phyloP scores from a whole-genome alignment of 2,329 filamentous ascomycete species.

The Huntiella bhutanensis region DNA sequence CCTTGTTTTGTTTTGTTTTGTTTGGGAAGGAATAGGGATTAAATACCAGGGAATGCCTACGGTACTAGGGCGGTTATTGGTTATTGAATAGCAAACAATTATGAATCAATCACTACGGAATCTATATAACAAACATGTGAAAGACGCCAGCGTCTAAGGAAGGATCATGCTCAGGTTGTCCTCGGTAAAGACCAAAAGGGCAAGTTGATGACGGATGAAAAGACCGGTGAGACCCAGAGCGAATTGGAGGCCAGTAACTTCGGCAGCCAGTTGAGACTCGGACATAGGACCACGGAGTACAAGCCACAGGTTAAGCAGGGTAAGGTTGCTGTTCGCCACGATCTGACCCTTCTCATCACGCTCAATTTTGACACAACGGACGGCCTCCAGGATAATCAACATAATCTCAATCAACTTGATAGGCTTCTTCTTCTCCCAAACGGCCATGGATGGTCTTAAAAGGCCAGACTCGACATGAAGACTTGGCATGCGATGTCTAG shows the following conservation, averaged over 20 bases:
- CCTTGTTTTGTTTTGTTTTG: not conserved
- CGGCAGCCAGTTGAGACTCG: slow-evolving; percentile 65
- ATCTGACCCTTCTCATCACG: slow-evolving; percentile 51
- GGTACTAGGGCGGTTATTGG: too few relatives aligned
- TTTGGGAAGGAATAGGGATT: not conserved
- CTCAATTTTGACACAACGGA: slow-evolving; percentile 50
- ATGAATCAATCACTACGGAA: too few relatives aligned
- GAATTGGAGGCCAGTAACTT: slow-evolving; percentile 64
- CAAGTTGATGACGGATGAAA: slow-evolving; percentile 69
- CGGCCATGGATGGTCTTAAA: slow-evolving; percentile 69
- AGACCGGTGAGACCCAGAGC: slow-evolving; percentile 62
- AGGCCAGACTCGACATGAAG: slow-evolving; percentile 76
- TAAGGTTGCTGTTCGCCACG: slow-evolving; percentile 72
- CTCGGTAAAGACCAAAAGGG: slow-evolving; percentile 71
- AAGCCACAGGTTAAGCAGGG: slow-evolving; percentile 86
- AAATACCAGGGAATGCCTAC: too few relatives aligned
- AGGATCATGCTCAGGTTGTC: slow-evolving; percentile 41
- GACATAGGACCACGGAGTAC: slow-evolving; percentile 85
- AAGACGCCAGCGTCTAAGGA: not conserved
- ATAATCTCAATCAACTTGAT: slow-evolving; percentile 38
- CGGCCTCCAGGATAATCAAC: slow-evolving; percentile 47
- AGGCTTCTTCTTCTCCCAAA: slow-evolving; percentile 55
- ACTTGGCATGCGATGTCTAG: slow-evolving; percentile 72
- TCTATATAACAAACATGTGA: too few relatives aligned
- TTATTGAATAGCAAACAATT: too few relatives aligned